Percentiles rank a stretch among this genome's conserved stretches.
Evolutionary conservation across 2,329 filamentous ascomycete species (phyloP).

Genomic region (Colletotrichum sp.): DNA sequence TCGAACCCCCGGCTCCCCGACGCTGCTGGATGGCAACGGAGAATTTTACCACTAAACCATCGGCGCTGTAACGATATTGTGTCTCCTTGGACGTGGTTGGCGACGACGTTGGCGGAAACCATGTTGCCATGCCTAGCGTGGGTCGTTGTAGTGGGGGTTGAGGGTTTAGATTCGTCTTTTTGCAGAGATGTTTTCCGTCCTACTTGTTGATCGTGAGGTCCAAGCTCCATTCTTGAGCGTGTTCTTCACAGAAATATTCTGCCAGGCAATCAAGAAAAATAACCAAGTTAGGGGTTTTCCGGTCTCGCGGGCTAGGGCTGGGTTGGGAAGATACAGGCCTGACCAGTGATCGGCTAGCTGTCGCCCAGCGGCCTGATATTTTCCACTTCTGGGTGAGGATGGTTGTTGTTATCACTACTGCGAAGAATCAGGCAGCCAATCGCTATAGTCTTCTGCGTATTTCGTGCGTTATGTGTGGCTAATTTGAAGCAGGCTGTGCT

Average conservation of each 20-base stretch:
- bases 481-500: not conserved
- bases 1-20: not conserved
- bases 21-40: not conserved
- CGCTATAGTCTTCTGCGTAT: not conserved
- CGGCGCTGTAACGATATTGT: not conserved
- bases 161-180: not conserved
- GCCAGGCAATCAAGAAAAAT: no score
- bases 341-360: no score
- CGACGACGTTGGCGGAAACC: accelerated
- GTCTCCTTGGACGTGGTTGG: not conserved
- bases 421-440: not conserved
- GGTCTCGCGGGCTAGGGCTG: no score
- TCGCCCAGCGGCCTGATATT: no score
- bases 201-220: no score
- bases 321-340: no score
- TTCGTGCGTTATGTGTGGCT: not conserved
- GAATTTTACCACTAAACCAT: not conserved
- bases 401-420: no score
- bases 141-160: not conserved
- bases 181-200: no score
- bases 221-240: no score
- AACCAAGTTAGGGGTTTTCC: no score
- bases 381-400: no score
- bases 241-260: no score
- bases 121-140: not conserved